Evolutionary conservation across 257 asterid species (phyloP), one percentile per base, ranked within the genome.

Genomic region (Solanum lycopersicoides): DNA sequence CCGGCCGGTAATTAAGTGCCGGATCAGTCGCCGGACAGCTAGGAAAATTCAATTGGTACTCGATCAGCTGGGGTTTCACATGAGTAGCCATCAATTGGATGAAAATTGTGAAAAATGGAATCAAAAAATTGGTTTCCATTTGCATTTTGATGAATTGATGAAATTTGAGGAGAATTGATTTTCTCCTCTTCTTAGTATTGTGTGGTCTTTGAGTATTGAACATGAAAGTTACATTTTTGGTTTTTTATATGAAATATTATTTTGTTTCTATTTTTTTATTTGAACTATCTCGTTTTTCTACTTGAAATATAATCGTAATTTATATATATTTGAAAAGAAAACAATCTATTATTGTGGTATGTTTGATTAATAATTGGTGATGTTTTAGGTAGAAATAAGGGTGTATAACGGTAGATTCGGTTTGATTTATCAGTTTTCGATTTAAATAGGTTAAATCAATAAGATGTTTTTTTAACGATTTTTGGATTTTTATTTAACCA

Each of bases 1-100:
- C 95, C 34, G 99, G 98, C 7, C 96, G 94, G 90, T 88, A 94
- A 73, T 93, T 94, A 21, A 95, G 97, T 16, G 89, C 86, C 32
- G 96, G 92, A 76, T 94, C 93, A 44, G 69, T 83, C 11, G 98
- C 89, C 60, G 92, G 92, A 84, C 97, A 96, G 44, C 7, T 68
- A 39, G 12, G 35, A 9, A 11, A 74, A 41, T 3, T 41, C 59
- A 41, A 75, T 41, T 41, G 83, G 8, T 44, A 7, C 4, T 28
- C 74, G 5, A 68, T 68, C 21, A 68, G 4, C 21, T 68, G 74
- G 83, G 83, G 10, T 14, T 77, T 77, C 18, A n/a, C 83, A 71
- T 7, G 39, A 12, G 59, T 75, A n/a, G 59, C 12, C 83, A 75
- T 75, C 14, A 41, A 75, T 42, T 77, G 63, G 60, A 77, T 77